Base-by-base conservation (phyloP, 2,329 filamentous ascomycete genomes). In the Venturia effusa region DNA sequence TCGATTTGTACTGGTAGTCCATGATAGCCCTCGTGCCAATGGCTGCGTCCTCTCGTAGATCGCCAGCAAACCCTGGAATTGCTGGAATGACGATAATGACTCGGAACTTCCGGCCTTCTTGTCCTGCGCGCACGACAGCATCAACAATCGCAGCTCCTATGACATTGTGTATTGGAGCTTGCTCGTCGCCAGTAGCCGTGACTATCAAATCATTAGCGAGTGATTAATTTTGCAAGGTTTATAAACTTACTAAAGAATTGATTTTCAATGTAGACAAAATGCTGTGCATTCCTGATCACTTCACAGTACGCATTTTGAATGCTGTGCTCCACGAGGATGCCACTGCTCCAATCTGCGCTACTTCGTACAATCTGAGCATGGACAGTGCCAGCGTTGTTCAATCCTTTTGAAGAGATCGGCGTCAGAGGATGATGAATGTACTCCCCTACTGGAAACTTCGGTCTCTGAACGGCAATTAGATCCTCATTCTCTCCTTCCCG, bases 1-100 rank as follows among this genome's bases (percentile, higher is more conserved):
- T 96, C 0, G 91, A 96, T 76, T 95, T 96, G 80, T 94, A 99
- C 73, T 97, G 94, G 71, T 96, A 97, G 73, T 97, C 92, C 91
- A 99, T 97, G 70, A 97, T 99, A 13, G 92, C 93, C 60, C 76
- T 69, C 0, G 93, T 97, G 11, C 93, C 93, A 0, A 85, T 84
- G 0, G 93, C 93, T 24, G 89, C 91, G 69, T 90, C 86, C 15
- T 92, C 86, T 64, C 92, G 81, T 37, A 99, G 80, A 71, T 97
- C 93, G 57, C 93, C 93, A 0, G 93, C 92, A 70, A 99, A 99
- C 0, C 93, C 94, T 8, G 94, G 93, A 64, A 99, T 88, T 0
- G 91, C 88, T 1, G 94, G 94, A 61, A 97, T 95, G 30, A 97
- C 69, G 64, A 96, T 84, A 66, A 99, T 96, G 68, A 99, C 85